phyloP scores from a whole-genome alignment of 148 eudicot species.

The Persicaria tinctoria region DNA sequence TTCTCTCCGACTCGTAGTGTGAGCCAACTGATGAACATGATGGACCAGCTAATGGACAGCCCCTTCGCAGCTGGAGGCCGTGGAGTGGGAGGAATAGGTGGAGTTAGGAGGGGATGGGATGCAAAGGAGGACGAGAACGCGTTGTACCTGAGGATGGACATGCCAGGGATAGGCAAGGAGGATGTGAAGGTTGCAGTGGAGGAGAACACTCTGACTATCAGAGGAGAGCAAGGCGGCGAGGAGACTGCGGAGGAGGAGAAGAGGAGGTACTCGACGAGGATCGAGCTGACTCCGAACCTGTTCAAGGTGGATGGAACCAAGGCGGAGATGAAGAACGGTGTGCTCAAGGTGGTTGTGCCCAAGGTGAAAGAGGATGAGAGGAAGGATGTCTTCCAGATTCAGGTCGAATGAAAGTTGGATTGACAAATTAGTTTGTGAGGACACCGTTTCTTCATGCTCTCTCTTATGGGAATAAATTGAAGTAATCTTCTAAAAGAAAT shows the following conservation, averaged over 20 bases:
- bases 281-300: conserved; percentile 42
- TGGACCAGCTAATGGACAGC: conserved; percentile 54
- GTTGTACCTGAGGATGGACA: conserved; percentile 53
- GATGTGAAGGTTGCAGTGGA: conserved; percentile 66
- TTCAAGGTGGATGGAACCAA: conserved; percentile 39
- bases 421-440: background rate
- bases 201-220: conserved; percentile 54
- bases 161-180: conserved; percentile 79
- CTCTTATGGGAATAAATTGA: background rate
- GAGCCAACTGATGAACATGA: conserved; percentile 62
- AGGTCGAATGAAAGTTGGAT: conserved; percentile 26
- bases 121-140: conserved; percentile 49
- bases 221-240: conserved; percentile 40
- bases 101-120: conserved; percentile 46
- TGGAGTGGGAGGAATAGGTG: conserved; percentile 17
- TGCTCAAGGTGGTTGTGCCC: conserved; percentile 43
- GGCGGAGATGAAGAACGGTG: conserved; percentile 65
- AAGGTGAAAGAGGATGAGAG: conserved; percentile 52
- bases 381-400: conserved; percentile 40
- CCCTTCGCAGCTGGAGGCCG: conserved; percentile 31
- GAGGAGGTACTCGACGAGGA: conserved; percentile 40
- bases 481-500: background rate
- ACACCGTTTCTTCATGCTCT: background rate
- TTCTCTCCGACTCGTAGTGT: conserved; percentile 51
- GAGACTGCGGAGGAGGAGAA: conserved; percentile 35